Evolutionary conservation across 208 protist species (phyloP).

Genomic region (Trypanosoma conorhini): DNA sequence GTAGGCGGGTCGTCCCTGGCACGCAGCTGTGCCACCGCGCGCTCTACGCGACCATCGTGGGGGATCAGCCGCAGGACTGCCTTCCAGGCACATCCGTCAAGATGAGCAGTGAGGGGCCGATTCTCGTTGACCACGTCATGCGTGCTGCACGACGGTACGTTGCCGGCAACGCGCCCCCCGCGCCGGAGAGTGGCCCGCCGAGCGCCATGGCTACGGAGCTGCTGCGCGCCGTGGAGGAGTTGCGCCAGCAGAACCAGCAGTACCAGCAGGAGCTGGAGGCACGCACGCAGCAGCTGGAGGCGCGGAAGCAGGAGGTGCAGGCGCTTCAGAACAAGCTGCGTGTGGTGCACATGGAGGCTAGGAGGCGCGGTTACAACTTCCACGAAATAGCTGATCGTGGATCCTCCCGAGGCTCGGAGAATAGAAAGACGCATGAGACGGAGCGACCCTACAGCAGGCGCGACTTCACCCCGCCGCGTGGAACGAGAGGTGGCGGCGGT

Average conservation of each 20-base stretch:
- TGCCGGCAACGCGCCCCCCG: not conserved
- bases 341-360: conserved; percentile 8
- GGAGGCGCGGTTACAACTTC: not conserved
- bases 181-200: not conserved
- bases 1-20: conserved; percentile 9
- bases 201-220: not conserved
- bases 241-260: conserved; percentile 1
- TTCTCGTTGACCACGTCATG: conserved; percentile 25
- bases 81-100: conserved; percentile 10
- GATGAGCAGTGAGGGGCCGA: conserved; percentile 9
- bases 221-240: not conserved
- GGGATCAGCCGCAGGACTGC: conserved; percentile 14
- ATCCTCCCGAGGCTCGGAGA: not conserved
- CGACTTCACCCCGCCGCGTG: not conserved
- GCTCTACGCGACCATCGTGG: conserved; percentile 19
- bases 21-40: conserved; percentile 20
- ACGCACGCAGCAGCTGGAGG: conserved; percentile 17
- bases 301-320: conserved; percentile 28
- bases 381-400: not conserved
- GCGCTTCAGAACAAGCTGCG: conserved; percentile 23
- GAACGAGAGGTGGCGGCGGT: not conserved
- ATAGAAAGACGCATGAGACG: conserved; percentile 2
- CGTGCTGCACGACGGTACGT: conserved; percentile 7
- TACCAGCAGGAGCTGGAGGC: conserved; percentile 4
- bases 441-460: not conserved